These are phyloP conservation scores for Amphicarpaea edgeworthii DNA, from an alignment of 306 rosid genomes.

Conservation along the genomic window DNA sequence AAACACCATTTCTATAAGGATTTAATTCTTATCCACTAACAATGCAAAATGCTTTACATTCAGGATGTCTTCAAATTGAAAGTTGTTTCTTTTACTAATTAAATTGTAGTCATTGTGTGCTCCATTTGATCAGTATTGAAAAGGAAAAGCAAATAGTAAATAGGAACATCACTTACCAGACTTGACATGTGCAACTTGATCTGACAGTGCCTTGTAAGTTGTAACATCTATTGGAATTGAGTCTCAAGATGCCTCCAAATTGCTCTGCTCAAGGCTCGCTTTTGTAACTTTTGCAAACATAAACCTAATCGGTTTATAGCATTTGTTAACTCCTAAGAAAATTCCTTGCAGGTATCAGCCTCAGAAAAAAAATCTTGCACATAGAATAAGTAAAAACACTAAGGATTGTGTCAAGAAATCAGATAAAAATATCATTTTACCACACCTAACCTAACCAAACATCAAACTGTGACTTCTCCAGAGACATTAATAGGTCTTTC, in stretches of 20 bases:
- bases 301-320: slow-evolving; percentile 58
- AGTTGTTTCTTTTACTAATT: slow-evolving; percentile 8
- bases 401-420: not conserved
- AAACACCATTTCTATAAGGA: not conserved
- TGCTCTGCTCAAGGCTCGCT: slow-evolving; percentile 73
- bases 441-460: not conserved
- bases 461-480: not conserved
- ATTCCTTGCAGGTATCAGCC: slow-evolving; percentile 73
- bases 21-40: not conserved
- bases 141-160: not conserved
- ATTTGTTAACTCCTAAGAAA: slow-evolving; percentile 74
- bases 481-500: not conserved
- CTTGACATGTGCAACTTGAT: slow-evolving; percentile 69
- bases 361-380: slow-evolving; percentile 55
- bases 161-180: slow-evolving; percentile 59
- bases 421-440: not conserved
- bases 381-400: not conserved
- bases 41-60: no score
- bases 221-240: slow-evolving; percentile 50
- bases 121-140: not conserved
- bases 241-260: slow-evolving; percentile 74
- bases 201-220: slow-evolving; percentile 60
- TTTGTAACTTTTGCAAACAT: slow-evolving; percentile 77
- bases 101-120: slow-evolving; percentile 25
- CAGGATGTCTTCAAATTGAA: not conserved